phyloP scores from a whole-genome alignment of 192 early-diverging fungal genomes.

The Piromyces finnis region DNA sequence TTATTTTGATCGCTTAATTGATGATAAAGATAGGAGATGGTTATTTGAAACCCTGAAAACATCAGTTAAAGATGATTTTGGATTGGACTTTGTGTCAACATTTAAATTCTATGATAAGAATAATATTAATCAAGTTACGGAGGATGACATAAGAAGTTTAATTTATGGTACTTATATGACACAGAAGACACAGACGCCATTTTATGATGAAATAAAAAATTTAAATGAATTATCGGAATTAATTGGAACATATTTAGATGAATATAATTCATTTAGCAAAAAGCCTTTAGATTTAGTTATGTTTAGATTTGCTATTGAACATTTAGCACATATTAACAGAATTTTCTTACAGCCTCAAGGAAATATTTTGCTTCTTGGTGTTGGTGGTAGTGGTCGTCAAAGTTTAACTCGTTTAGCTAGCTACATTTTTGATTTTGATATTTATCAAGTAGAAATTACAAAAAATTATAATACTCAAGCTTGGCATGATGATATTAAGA shows the following conservation, averaged over 20 bases:
- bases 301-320: conserved; percentile 41
- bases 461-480: conserved; percentile 30
- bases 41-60: conserved; percentile 17
- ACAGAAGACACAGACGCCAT: conserved; percentile 17
- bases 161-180: conserved; percentile 36
- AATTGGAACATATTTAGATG: conserved; percentile 30
- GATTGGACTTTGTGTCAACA: conserved; percentile 20
- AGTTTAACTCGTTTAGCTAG: conserved; percentile 36
- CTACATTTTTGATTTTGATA: conserved; percentile 33
- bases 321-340: conserved; percentile 29
- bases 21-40: conserved; percentile 33
- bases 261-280: conserved; percentile 32
- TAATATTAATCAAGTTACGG: conserved; percentile 14
- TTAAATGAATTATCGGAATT: conserved; percentile 20
- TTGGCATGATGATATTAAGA: conserved; percentile 43
- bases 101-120: conserved; percentile 27
- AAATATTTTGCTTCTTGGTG: conserved; percentile 37
- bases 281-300: conserved; percentile 46
- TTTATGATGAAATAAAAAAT: conserved; percentile 30
- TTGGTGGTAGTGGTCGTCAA: conserved; percentile 37
- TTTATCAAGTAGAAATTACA: conserved; percentile 37
- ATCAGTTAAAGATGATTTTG: conserved; percentile 19
- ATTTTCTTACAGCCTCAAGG: conserved; percentile 33
- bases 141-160: conserved; percentile 31
- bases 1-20: conserved; percentile 35